A percentile compares a stretch with the other conserved stretches of the same genome.
phyloP scores from a whole-genome alignment of 2,329 filamentous ascomycete species.

The Diaporthe vexans region DNA sequence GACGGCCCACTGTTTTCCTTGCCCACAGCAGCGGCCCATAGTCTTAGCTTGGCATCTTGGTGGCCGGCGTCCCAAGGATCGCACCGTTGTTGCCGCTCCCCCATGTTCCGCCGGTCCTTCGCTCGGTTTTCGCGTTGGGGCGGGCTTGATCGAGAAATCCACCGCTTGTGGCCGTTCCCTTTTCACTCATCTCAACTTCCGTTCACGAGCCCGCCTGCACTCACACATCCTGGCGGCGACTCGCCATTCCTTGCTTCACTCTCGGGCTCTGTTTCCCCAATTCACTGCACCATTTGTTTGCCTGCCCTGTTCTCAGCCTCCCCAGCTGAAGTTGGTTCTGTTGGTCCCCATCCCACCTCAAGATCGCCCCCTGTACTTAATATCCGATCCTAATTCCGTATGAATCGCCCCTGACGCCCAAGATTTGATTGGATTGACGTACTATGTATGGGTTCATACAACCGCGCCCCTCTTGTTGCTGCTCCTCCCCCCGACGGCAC shows the following conservation, averaged over 20 bases:
- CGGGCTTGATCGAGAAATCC: background rate
- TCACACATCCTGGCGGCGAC: background rate
- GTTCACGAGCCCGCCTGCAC: background rate
- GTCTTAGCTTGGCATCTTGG: too few species aligned
- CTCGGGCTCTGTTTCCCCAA: background rate
- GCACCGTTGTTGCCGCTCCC: background rate
- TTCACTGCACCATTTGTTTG: conserved; percentile 21
- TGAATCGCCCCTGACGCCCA: conserved; percentile 38
- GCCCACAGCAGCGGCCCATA: background rate
- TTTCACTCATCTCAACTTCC: conserved; percentile 18
- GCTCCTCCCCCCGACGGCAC: conserved; percentile 25
- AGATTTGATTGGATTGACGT: conserved; percentile 38
- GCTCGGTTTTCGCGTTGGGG: too few species aligned
- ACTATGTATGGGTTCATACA: conserved; percentile 30
- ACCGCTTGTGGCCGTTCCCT: conserved; percentile 3
- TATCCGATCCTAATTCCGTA: conserved; percentile 37
- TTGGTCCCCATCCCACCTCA: conserved; percentile 22
- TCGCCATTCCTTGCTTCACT: background rate
- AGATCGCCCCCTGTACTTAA: conserved; percentile 35
- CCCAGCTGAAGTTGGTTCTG: background rate
- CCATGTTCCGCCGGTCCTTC: conserved; percentile 11
- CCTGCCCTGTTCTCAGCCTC: background rate
- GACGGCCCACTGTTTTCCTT: background rate
- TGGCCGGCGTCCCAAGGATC: conserved; percentile 4
- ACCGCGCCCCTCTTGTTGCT: conserved; percentile 22